phyloP scores from a whole-genome alignment of 345 rosid species.

The Moringa oleifera region DNA sequence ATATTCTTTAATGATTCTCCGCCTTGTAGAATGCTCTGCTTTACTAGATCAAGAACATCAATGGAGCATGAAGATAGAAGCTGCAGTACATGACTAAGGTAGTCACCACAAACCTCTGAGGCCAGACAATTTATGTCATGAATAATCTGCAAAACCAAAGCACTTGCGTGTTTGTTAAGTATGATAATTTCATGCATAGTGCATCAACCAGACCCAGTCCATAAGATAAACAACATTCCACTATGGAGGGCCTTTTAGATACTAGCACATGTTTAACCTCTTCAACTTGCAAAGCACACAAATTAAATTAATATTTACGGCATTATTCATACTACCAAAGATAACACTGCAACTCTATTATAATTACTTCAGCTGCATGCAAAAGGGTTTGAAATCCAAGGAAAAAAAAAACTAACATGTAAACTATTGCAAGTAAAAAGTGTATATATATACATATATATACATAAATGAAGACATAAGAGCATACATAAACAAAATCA shows the following conservation, averaged over 20 bases:
- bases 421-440: background rate
- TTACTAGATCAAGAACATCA: slow-evolving; percentile 61
- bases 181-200: background rate
- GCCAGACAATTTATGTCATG: slow-evolving; percentile 69
- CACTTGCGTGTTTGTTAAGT: slow-evolving; percentile 10
- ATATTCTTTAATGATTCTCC: slow-evolving; percentile 55
- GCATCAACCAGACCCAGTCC: background rate
- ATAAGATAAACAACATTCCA: too few relatives aligned
- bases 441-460: slow-evolving; percentile 8
- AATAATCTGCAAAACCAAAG: slow-evolving; percentile 63
- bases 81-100: slow-evolving; percentile 49
- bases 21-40: slow-evolving; percentile 68
- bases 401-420: background rate
- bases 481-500: slow-evolving; percentile 79
- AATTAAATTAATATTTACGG: too few relatives aligned
- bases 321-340: too few relatives aligned
- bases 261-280: background rate
- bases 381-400: slow-evolving; percentile 5
- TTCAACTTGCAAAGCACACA: too few relatives aligned
- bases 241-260: background rate
- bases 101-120: slow-evolving; percentile 61
- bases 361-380: background rate
- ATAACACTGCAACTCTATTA: too few relatives aligned
- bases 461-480: slow-evolving; percentile 14
- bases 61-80: slow-evolving; percentile 67